Conservation (phyloP, 1,139 yeast genomes). For the Zygosaccharomyces pseudobailii region DNA sequence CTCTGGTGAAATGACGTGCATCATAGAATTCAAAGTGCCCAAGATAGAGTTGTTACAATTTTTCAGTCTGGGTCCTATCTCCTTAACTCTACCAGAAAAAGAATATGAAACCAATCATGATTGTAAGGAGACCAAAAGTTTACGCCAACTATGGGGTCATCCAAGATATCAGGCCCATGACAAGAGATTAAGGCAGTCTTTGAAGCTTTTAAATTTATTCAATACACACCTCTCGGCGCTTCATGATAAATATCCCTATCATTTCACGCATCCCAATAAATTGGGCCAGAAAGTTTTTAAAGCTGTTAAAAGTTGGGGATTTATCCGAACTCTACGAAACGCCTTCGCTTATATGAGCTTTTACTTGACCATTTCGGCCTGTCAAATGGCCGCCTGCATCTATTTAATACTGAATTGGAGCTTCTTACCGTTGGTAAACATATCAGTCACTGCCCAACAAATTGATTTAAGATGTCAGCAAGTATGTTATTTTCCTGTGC, state of each 20-base stretch:
- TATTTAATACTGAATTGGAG: conserved; percentile 38
- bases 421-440: conserved; percentile 36
- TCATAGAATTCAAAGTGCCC: conserved; percentile 71
- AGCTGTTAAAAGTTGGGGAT: neutral
- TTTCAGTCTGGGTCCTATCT: conserved; percentile 68
- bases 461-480: conserved; percentile 75
- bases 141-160: conserved; percentile 28
- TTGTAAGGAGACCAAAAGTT: conserved; percentile 30
- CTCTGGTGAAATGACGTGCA: conserved; percentile 20
- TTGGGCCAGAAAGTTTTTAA: neutral
- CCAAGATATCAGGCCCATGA: conserved; percentile 24
- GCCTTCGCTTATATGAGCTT: conserved; percentile 2
- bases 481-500: conserved; percentile 74
- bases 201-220: conserved; percentile 28
- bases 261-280: neutral
- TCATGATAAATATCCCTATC: conserved; percentile 17
- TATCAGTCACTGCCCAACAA: conserved; percentile 70
- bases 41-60: conserved; percentile 69
- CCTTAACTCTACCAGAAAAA: conserved; percentile 51
- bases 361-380: conserved; percentile 18
- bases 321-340: neutral
- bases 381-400: conserved; percentile 36
- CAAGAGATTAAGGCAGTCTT: conserved; percentile 17
- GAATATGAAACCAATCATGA: conserved; percentile 19
- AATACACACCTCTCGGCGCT: conserved; percentile 22